phyloP scores from a whole-genome alignment of 2,329 filamentous ascomycete genomes.

The Mollisia scopiformis region DNA sequence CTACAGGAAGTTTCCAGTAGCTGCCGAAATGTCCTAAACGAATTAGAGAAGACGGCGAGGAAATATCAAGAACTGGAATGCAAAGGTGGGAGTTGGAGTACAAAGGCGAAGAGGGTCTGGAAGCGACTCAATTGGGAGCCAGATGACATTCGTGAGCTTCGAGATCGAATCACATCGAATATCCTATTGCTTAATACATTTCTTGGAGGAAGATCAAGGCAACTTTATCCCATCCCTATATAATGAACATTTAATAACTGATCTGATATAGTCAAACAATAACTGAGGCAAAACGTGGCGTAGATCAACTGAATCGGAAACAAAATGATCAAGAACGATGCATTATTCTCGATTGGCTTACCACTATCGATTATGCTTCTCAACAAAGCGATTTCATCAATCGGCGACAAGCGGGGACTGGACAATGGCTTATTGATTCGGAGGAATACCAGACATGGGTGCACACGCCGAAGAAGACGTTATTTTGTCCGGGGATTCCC shows the following conservation, averaged over 20 bases:
- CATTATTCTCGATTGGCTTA: slow-evolving; percentile 11
- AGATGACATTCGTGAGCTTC: slow-evolving; percentile 29
- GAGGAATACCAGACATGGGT: slow-evolving; percentile 17
- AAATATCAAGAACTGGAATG: slow-evolving; percentile 17
- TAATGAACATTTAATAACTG: too few species aligned
- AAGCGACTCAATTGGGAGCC: slow-evolving; percentile 31
- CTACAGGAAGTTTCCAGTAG: slow-evolving; percentile 22
- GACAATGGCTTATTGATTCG: slow-evolving; percentile 23
- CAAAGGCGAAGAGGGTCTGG: slow-evolving; percentile 2
- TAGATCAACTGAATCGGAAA: slow-evolving; percentile 8
- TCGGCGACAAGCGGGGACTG: slow-evolving; percentile 15
- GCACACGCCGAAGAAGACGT: slow-evolving; percentile 14
- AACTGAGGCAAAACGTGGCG: background rate
- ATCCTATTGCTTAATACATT: slow-evolving; percentile 29
- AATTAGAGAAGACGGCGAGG: slow-evolving; percentile 18
- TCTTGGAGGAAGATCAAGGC: background rate
- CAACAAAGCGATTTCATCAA: slow-evolving; percentile 13
- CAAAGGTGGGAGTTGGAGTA: slow-evolving; percentile 1
- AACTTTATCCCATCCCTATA: background rate
- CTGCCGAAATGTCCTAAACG: slow-evolving; percentile 22
- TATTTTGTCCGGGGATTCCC: slow-evolving; percentile 31
- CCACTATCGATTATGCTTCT: background rate
- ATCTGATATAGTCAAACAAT: too few species aligned
- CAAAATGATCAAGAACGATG: slow-evolving; percentile 14
- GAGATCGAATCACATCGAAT: slow-evolving; percentile 30